Evolutionary conservation across 1,139 yeast species (phyloP).

Genomic region (Taphrina pruni): DNA sequence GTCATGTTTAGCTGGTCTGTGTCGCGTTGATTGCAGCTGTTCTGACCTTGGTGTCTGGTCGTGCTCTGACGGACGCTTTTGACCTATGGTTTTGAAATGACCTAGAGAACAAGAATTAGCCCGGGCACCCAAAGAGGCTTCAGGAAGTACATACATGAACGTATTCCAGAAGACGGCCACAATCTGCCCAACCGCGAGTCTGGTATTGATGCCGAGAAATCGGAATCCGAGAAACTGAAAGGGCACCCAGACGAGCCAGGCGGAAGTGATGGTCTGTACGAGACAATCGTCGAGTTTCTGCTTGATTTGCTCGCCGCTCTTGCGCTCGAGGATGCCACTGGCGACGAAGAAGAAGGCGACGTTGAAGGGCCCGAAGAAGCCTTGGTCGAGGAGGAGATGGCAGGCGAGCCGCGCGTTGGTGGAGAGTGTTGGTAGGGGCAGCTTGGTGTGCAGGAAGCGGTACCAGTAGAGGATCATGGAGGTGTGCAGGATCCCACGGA

Average conservation of each 20-base stretch:
- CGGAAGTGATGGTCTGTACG: slow-evolving; percentile 29
- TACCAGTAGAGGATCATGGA: slow-evolving; percentile 38
- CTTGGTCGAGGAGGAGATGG: slow-evolving; percentile 30
- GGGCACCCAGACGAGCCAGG: slow-evolving; percentile 33
- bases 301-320: slow-evolving; percentile 22
- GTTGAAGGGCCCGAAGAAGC: slow-evolving; percentile 34
- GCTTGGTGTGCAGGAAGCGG: slow-evolving; percentile 19
- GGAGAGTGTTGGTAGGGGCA: slow-evolving; percentile 9
- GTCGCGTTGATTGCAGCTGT: background rate
- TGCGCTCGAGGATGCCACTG: slow-evolving; percentile 31
- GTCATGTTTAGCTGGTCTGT: no score
- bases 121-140: background rate
- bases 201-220: slow-evolving; percentile 5
- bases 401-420: slow-evolving; percentile 1
- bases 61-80: background rate
- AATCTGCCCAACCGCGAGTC: slow-evolving; percentile 11
- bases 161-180: slow-evolving; percentile 26
- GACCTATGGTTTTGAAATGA: slow-evolving; percentile 9
- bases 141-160: slow-evolving; percentile 12
- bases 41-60: background rate
- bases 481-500: slow-evolving; percentile 35
- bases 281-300: slow-evolving; percentile 30
- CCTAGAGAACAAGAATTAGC: background rate
- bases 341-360: slow-evolving; percentile 38
- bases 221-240: slow-evolving; percentile 17